These are phyloP conservation scores for Teunomyces barrocoloradensis DNA, from an alignment of 805 yeast genomes.

Conservation along the genomic window DNA sequence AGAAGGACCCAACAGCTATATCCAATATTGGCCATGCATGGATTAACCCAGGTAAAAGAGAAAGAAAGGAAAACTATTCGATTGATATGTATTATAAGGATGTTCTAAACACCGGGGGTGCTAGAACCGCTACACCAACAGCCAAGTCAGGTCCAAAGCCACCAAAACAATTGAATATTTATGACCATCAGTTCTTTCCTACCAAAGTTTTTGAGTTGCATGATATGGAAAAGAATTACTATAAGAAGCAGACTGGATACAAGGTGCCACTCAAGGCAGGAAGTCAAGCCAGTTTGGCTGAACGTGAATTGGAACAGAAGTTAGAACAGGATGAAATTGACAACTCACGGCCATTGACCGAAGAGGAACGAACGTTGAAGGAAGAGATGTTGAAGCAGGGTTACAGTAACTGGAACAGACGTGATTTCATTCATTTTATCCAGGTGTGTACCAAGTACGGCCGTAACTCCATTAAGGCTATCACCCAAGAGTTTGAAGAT, in stretches of 20 bases:
- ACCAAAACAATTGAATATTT: conserved; percentile 78
- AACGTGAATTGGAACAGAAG: conserved; percentile 43
- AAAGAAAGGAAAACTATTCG: conserved; percentile 79
- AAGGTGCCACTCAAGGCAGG: conserved; percentile 63
- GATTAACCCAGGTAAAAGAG: conserved; percentile 86
- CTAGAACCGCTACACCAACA: conserved; percentile 26
- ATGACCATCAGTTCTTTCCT: conserved; percentile 90
- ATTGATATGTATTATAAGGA: conserved; percentile 86
- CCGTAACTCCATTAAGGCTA: conserved; percentile 64
- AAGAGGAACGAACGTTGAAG: conserved; percentile 70
- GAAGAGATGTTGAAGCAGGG: conserved; percentile 62
- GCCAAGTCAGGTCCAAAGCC: conserved; percentile 66
- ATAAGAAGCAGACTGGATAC: conserved; percentile 64
- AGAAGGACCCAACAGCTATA: conserved; percentile 50
- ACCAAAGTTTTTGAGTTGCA: conserved; percentile 70
- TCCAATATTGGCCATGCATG: conserved; percentile 57
- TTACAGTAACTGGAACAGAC: conserved; percentile 77
- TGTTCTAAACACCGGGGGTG: conserved; percentile 70
- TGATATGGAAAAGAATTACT: conserved; percentile 78
- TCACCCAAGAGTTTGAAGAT: conserved; percentile 77
- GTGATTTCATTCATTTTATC: conserved; percentile 84
- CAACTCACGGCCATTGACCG: conserved; percentile 76
- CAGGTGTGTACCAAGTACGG: conserved; percentile 76
- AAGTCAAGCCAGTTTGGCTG: conserved; percentile 30
- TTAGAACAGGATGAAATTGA: conserved; percentile 72